Percentiles rank a stretch among this genome's conserved stretches.
These are phyloP conservation scores for Herpetomonas tarakana DNA, from an alignment of 208 protist genomes.

Conservation along the genomic window DNA sequence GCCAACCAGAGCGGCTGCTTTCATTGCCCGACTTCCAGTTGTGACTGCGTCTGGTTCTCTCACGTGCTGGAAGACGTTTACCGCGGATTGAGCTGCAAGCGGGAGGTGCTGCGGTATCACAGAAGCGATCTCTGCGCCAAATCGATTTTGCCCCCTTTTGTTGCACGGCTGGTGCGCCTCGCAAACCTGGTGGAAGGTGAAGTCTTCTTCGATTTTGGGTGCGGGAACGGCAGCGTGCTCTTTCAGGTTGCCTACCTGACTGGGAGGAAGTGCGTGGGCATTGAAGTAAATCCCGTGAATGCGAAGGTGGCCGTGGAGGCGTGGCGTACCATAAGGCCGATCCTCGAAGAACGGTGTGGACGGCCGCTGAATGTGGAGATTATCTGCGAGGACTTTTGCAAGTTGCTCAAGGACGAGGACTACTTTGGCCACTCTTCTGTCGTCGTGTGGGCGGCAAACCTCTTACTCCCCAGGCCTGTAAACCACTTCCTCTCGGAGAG, in stretches of 20 bases:
- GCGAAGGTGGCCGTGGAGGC: constrained; percentile 49
- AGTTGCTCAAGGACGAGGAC: constrained; percentile 21
- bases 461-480: constrained; percentile 59
- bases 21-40: constrained; percentile 41
- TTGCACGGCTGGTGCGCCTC: constrained; percentile 52
- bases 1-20: constrained; percentile 51
- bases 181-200: constrained; percentile 29
- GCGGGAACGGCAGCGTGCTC: constrained; percentile 85
- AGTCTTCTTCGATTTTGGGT: constrained; percentile 82
- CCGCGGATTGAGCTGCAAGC: constrained; percentile 33
- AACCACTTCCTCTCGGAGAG: constrained; percentile 79
- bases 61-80: constrained; percentile 44
- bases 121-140: constrained; percentile 78
- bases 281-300: constrained; percentile 74
- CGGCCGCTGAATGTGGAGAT: constrained; percentile 54
- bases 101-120: constrained; percentile 37
- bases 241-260: constrained; percentile 80
- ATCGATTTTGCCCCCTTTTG: constrained; percentile 79
- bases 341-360: constrained; percentile 39
- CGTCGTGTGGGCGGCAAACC: constrained; percentile 75
- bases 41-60: constrained; percentile 50
- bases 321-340: constrained; percentile 43
- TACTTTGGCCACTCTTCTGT: constrained; percentile 37
- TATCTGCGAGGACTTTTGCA: constrained; percentile 66
- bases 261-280: constrained; percentile 67